These are phyloP conservation scores for Emergomyces orientalis DNA, from an alignment of 2,329 filamentous ascomycete species.

Conservation along the genomic window DNA sequence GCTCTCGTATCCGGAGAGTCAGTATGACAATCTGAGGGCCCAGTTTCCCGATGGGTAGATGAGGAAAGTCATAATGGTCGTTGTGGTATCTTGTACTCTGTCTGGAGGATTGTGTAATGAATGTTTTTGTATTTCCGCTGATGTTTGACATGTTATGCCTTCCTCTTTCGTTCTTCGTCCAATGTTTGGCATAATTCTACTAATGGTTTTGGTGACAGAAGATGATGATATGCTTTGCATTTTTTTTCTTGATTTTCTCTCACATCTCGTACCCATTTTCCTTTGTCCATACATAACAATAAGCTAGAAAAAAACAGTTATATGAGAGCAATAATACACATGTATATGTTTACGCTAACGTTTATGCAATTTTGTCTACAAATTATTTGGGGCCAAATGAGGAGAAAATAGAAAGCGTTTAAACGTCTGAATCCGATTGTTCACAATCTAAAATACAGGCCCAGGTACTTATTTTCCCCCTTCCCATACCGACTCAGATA, in stretches of 20 bases:
- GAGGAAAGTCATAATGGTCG: slow-evolving; percentile 6
- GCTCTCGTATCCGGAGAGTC: slow-evolving; percentile 32
- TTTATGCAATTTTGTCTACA: too few relatives aligned
- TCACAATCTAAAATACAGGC: background rate
- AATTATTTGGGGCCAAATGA: background rate
- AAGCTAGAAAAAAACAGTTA: background rate
- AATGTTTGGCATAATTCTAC: background rate
- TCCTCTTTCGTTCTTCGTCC: background rate
- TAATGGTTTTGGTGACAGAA: background rate
- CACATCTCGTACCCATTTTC: background rate
- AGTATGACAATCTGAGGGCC: slow-evolving; percentile 32
- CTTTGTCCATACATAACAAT: background rate
- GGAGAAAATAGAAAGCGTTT: background rate
- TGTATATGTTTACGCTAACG: background rate
- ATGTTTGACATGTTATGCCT: background rate
- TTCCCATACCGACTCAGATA: background rate
- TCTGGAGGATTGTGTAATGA: background rate
- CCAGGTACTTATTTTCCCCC: background rate
- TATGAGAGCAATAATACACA: background rate
- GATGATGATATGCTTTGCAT: background rate
- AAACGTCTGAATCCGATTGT: background rate
- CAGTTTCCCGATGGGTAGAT: slow-evolving; percentile 20
- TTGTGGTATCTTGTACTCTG: slow-evolving; percentile 9
- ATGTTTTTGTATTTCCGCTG: background rate
- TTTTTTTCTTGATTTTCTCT: background rate